Evolutionary conservation across 2,329 filamentous ascomycete genomes (phyloP).

Genomic region (Sporothrix protearum): DNA sequence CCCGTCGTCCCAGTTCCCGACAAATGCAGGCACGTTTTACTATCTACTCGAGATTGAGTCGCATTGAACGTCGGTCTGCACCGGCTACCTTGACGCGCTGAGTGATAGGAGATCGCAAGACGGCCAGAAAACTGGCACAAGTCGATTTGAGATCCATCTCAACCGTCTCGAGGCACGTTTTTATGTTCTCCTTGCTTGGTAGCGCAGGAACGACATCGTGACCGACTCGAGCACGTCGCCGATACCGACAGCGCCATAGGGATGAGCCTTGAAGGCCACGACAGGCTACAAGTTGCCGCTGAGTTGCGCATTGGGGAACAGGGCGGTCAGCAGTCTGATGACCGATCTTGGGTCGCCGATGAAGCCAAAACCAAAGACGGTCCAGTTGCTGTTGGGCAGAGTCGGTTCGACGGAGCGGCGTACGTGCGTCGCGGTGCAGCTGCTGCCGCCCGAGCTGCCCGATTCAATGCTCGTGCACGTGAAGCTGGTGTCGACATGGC

Average conservation of each 20-base stretch:
- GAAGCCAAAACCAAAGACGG: constrained; percentile 18
- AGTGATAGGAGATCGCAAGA: background rate
- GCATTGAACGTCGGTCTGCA: background rate
- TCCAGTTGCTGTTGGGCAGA: constrained; percentile 13
- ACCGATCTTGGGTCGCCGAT: background rate
- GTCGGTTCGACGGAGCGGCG: constrained; percentile 11
- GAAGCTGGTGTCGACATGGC: constrained; percentile 1
- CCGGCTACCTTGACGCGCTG: background rate
- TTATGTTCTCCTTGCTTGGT: background rate
- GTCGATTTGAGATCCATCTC: background rate
- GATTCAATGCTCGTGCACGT: constrained; percentile 10
- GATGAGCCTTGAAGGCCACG: constrained; percentile 19
- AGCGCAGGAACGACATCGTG: background rate
- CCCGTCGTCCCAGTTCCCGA: background rate
- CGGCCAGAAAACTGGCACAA: background rate
- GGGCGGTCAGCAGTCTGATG: background rate
- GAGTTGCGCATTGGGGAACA: constrained; percentile 6
- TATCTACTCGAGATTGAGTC: background rate
- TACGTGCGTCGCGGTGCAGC: constrained; percentile 13
- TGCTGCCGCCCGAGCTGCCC: background rate
- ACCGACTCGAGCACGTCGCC: background rate
- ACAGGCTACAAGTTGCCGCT: constrained; percentile 5
- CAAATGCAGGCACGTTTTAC: background rate
- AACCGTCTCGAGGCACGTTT: background rate
- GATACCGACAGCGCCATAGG: background rate